phyloP scores from a whole-genome alignment of 257 asterid genomes.

The Rehmannia glutinosa region DNA sequence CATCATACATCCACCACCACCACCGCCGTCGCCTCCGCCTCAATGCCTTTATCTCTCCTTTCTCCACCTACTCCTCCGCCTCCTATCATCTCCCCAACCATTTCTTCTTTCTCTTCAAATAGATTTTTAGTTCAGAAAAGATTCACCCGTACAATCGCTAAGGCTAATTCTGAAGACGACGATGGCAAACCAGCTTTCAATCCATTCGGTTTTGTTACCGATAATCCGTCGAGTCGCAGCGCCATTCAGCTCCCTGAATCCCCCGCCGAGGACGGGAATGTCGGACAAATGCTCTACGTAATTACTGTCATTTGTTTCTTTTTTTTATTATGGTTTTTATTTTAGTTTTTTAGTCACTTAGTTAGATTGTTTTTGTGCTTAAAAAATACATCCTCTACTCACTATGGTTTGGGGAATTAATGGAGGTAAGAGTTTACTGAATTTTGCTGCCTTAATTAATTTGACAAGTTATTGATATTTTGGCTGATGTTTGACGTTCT shows the following conservation, averaged over 20 bases:
- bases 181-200: slow-evolving; percentile 66
- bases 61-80: slow-evolving; percentile 33
- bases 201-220: slow-evolving; percentile 96
- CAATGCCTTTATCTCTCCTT: slow-evolving; percentile 52
- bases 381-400: background rate
- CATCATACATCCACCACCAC: slow-evolving; percentile 12
- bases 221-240: slow-evolving; percentile 83
- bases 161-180: slow-evolving; percentile 70
- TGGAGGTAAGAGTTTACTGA: too few relatives aligned
- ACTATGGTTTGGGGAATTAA: too few relatives aligned
- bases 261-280: slow-evolving; percentile 98
- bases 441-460: too few relatives aligned
- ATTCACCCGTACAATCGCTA: slow-evolving; percentile 32
- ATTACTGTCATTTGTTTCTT: background rate
- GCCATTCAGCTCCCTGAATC: slow-evolving; percentile 94
- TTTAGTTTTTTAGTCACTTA: background rate
- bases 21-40: slow-evolving; percentile 8
- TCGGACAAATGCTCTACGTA: slow-evolving; percentile 94
- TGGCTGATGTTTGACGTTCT: too few relatives aligned
- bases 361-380: background rate
- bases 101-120: slow-evolving; percentile 23
- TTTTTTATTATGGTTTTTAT: background rate
- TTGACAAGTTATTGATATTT: too few relatives aligned
- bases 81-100: slow-evolving; percentile 26
- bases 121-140: slow-evolving; percentile 20